Evolutionary conservation across 345 rosid genomes (phyloP), one percentile per base, ranked within the genome.

Genomic region (Populus tremula): DNA sequence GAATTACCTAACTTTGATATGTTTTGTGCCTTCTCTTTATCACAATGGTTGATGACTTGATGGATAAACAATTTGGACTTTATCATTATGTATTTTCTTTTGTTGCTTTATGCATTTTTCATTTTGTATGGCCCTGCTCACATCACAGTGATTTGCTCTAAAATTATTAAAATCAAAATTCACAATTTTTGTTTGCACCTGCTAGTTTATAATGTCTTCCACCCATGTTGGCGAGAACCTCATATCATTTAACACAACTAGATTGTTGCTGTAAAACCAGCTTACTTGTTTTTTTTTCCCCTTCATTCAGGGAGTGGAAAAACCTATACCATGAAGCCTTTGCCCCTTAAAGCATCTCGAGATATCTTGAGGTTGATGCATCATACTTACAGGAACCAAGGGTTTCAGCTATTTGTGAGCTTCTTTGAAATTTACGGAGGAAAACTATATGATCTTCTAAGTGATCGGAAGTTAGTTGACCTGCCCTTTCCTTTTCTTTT

Each of bases 391-490:
- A 88, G 97, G 74, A 95, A 87, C 83, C 99, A 93, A 87, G 97
- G 98, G 65, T 92, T 95, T 87, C 97, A 93, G 82, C 88, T 95
- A 85, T 88, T 88, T 77, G 90, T 95, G 74, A 93, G 98, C 86
- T 95, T 95, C 89, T 95, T 95, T 74, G 98, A 92, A 83, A 95
- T 95, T 62, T 95, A 95, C 50, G 99, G 99, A 54, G 99, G 99
- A 81, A 95, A 95, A 87, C 86, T 95, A 33, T 95, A 67, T 77
- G 99, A 95, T 86, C 99, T 95, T 71, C 92, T 95, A 49, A 88
- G 91, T 76, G 99, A 95, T 59, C 87, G 99, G 83, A 95, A 92
- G 98, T 95, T 86, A 90, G 96, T 86, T 82, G 82, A 53, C n/a
- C 49, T 72, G 53, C 11, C 50, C 17, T 67, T 73, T 71, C 17